These are phyloP conservation scores for Aeschynomene evenia DNA, from an alignment of 306 rosid genomes.

Conservation along the genomic window DNA sequence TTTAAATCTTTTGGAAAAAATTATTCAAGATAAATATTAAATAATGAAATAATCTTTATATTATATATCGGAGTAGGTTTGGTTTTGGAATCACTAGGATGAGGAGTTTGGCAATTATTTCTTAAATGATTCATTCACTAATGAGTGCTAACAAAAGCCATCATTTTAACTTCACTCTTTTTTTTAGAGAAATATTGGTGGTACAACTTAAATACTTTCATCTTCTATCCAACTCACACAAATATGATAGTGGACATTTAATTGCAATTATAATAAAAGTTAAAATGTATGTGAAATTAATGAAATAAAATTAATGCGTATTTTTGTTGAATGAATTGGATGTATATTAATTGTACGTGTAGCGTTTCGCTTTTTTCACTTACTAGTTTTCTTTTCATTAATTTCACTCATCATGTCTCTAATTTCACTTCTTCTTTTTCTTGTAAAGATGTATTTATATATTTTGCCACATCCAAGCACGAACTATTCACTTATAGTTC, in stretches of 20 bases:
- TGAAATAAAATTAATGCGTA: too few relatives aligned
- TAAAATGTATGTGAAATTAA: too few relatives aligned
- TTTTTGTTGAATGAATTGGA: too few relatives aligned
- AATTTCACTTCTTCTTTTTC: background rate
- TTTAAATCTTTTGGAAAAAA: too few relatives aligned
- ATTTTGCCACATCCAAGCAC: slow-evolving; percentile 11
- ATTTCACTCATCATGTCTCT: background rate
- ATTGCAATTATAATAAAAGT: too few relatives aligned
- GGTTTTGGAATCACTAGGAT: background rate
- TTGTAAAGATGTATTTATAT: background rate
- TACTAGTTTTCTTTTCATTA: too few relatives aligned
- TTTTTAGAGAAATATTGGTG: too few relatives aligned
- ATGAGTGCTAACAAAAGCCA: background rate
- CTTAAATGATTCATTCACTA: background rate
- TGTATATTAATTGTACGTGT: too few relatives aligned
- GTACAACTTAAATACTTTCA: too few relatives aligned
- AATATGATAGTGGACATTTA: too few relatives aligned
- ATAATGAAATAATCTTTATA: background rate
- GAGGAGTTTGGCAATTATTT: background rate
- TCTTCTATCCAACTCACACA: too few relatives aligned
- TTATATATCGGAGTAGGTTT: background rate
- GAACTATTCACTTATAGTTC: background rate
- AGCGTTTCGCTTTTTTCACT: too few relatives aligned
- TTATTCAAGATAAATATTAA: background rate
- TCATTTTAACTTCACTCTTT: background rate